Percentiles rank a stretch among this genome's conserved stretches.
These are phyloP conservation scores for Phytophthora sp. DNA, from an alignment of 352 stramenopile genomes.

Conservation along the genomic window DNA sequence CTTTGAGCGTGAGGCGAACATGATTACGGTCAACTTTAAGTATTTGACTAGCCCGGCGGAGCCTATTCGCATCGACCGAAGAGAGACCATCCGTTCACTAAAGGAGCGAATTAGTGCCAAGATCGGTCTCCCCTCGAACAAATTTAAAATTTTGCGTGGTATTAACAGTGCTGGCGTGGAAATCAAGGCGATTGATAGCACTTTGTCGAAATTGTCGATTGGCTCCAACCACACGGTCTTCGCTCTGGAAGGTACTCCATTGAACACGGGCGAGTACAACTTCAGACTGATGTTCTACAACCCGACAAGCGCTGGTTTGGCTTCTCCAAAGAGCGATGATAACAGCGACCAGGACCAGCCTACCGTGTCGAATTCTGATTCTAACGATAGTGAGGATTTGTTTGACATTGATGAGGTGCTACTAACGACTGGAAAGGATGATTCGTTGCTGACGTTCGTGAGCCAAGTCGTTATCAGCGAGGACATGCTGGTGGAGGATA, in stretches of 20 bases:
- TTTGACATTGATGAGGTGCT: constrained; percentile 74
- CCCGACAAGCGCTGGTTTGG: constrained; percentile 9
- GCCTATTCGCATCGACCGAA: constrained; percentile 73
- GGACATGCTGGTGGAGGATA: constrained; percentile 76
- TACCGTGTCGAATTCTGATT: constrained; percentile 27
- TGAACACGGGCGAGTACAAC: constrained; percentile 79
- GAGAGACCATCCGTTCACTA: constrained; percentile 62
- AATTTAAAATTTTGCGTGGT: constrained; percentile 83
- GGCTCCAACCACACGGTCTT: constrained; percentile 73
- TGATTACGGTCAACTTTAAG: constrained; percentile 82
- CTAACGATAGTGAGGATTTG: constrained; percentile 30
- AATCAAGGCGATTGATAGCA: constrained; percentile 83
- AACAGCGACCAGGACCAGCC: constrained; percentile 31
- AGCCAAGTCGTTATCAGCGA: constrained; percentile 76
- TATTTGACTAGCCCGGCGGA: constrained; percentile 51
- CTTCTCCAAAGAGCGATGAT: constrained; percentile 11
- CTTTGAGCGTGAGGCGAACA: constrained; percentile 82
- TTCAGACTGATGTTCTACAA: constrained; percentile 74
- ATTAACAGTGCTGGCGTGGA: constrained; percentile 73
- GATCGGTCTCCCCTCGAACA: constrained; percentile 51
- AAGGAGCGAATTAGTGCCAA: constrained; percentile 64
- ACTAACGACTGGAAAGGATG: constrained; percentile 55
- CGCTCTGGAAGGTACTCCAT: constrained; percentile 63
- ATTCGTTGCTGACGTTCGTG: constrained; percentile 59
- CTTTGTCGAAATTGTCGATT: constrained; percentile 78